Base-by-base conservation (phyloP, 2,329 filamentous ascomycete species). In the Aureobasidium sp. region DNA sequence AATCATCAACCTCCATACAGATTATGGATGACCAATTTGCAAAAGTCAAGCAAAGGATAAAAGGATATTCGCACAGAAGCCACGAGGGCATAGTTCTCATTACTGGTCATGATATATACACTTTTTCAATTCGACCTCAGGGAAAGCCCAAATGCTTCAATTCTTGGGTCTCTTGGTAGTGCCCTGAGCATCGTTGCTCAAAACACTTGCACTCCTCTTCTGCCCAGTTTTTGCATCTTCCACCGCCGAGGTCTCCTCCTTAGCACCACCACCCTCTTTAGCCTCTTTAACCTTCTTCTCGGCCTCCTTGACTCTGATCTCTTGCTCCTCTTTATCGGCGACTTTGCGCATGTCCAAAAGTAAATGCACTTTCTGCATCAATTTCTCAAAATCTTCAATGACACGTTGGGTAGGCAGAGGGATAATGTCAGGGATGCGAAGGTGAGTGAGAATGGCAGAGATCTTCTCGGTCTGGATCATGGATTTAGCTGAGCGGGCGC, bases 391-490 rank as follows among this genome's bases (percentile, higher is more conserved):
- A 57, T 82, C 78, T 45, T 80, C 78, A 4, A 85, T 83, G 0
- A 89, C 86, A 6, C 77, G 75, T n/a, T 77, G 76, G 1, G 88
- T 91, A 0, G 87, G 85, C 77, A 93, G 86, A 24, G 80, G 77
- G 29, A 91, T 78, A 39, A 86, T 76, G 6, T 79, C 75, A 1
- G 84, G 80, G 37, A 93, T 79, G 37, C 86, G 84, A 6, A 91
- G 73, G 67, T 90, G 85, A 37, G 76, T 77, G 21, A 93, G 79
- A 4, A 83, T 83, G 52, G 85, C 84, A 12, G 77, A 81, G 58
- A 93, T 90, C 58, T 87, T 86, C 56, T 81, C 70, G 59, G 88
- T 87, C 65, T 90, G 86, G 56, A 86, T 80, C 51, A 84, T 81
- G 14, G 80, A 85, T 71, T 90, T 90, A 58, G 85, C 85, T 32